Percentiles rank a stretch among this genome's conserved stretches.
Evolutionary conservation across 345 rosid genomes (phyloP).

Genomic region (Camelina hispida): DNA sequence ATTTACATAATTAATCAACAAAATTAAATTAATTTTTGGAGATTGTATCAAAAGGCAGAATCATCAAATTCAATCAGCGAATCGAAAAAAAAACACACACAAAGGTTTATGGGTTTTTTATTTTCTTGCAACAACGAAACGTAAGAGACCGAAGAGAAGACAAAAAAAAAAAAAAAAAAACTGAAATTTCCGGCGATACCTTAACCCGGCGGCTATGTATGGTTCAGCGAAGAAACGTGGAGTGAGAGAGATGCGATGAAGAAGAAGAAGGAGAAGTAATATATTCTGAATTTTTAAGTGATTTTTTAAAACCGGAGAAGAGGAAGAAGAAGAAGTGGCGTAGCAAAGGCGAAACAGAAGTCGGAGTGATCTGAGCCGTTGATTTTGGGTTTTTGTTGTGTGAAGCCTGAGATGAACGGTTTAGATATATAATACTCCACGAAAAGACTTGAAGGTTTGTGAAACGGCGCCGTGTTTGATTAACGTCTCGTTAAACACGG

Average conservation of each 20-base stretch:
- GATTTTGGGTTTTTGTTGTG: slow-evolving; percentile 22
- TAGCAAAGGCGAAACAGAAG: slow-evolving; percentile 37
- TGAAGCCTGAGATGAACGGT: slow-evolving; percentile 37
- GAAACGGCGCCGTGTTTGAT: slow-evolving; percentile 25
- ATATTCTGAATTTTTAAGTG: slow-evolving; percentile 10
- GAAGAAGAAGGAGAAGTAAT: slow-evolving; percentile 22
- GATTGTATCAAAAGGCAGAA: slow-evolving; percentile 10
- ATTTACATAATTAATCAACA: not conserved
- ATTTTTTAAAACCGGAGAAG: slow-evolving; percentile 37
- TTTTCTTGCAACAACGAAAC: not conserved
- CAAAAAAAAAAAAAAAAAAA: not conserved
- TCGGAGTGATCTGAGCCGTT: slow-evolving; percentile 38
- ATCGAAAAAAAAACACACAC: not conserved
- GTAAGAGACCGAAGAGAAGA: slow-evolving; percentile 1
- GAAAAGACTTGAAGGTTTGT: not conserved
- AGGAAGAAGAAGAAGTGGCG: slow-evolving; percentile 40
- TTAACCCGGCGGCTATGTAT: slow-evolving; percentile 3
- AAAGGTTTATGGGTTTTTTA: not conserved
- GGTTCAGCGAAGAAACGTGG: slow-evolving; percentile 26
- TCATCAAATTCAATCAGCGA: not conserved
- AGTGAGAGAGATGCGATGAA: slow-evolving; percentile 37
- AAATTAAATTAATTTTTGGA: not conserved
- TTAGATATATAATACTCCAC: slow-evolving; percentile 21
- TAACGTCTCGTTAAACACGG: slow-evolving; percentile 8
- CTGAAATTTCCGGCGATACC: slow-evolving; percentile 7